Evolutionary conservation across 2,329 filamentous ascomycete genomes (phyloP).

Genomic region (Didymella glomerata): DNA sequence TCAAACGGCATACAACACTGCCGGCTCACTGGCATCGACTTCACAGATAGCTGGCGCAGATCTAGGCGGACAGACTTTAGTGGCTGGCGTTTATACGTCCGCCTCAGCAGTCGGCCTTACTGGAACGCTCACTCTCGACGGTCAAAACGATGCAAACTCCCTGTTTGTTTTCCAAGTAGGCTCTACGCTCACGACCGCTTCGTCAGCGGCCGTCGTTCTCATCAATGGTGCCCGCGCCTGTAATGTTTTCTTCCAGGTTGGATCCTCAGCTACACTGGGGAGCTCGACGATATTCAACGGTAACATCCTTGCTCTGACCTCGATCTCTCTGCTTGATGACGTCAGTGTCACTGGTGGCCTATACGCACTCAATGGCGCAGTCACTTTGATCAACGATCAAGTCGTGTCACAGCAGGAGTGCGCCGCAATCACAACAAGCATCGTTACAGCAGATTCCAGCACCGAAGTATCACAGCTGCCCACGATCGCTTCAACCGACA

Average conservation of each 20-base stretch:
- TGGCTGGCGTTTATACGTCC: conserved; percentile 5
- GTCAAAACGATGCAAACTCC: conserved; percentile 18
- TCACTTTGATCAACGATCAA: conserved; percentile 21
- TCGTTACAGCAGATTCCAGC: too few species aligned
- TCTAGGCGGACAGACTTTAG: neutral
- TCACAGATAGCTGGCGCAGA: neutral
- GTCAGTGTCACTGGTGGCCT: conserved; percentile 20
- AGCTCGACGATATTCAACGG: conserved; percentile 17
- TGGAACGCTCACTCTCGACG: conserved; percentile 22
- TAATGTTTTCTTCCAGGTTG: conserved; percentile 25
- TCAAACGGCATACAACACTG: neutral
- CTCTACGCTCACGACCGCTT: conserved; percentile 19
- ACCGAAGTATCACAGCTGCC: neutral
- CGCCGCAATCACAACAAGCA: neutral
- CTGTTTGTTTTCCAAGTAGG: conserved; percentile 26
- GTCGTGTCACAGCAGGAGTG: conserved; percentile 9
- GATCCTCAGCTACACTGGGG: conserved; percentile 23
- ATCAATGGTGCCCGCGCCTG: conserved; percentile 25
- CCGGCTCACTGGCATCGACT: neutral
- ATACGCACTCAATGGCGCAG: conserved; percentile 20
- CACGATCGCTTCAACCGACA: neutral
- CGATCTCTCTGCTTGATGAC: conserved; percentile 14
- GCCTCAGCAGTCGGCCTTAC: conserved; percentile 15
- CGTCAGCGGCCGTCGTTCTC: conserved; percentile 15
- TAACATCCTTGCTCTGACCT: conserved; percentile 19